phyloP scores from a whole-genome alignment of 768 basidiomycete genomes.

The Rhodotorula graminis region DNA sequence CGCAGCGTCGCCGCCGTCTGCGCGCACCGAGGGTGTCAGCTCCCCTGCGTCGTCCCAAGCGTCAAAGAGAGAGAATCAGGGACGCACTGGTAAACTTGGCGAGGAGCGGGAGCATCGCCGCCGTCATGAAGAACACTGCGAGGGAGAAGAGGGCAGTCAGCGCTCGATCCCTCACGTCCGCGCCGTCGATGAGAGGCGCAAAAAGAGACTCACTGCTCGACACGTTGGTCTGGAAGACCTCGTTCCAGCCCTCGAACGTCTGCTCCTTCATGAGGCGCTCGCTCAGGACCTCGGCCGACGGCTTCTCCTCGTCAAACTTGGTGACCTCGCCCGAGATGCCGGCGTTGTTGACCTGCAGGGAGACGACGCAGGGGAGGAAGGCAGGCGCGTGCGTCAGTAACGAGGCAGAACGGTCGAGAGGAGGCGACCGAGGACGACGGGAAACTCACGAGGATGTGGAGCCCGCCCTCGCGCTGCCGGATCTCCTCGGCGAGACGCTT shows the following conservation, averaged over 20 bases:
- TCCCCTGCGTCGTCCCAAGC: neutral
- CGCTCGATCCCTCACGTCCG: no score
- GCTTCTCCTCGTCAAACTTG: neutral
- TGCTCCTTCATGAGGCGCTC: slow-evolving; percentile 1
- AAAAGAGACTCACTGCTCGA: neutral
- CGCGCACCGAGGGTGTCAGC: neutral
- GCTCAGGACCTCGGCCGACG: neutral
- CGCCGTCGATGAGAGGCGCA: no score
- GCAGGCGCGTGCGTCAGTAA: no score
- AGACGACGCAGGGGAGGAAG: no score
- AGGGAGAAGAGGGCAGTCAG: neutral
- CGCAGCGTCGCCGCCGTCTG: slow-evolving; percentile 5
- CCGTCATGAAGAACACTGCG: slow-evolving; percentile 11
- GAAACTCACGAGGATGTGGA: slow-evolving; percentile 28
- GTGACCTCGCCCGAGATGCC: slow-evolving; percentile 9
- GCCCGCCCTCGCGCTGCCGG: slow-evolving; percentile 16
- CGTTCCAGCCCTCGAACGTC: slow-evolving; percentile 16
- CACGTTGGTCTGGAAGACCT: slow-evolving; percentile 27
- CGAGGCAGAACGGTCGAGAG: no score
- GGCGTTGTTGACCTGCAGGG: neutral
- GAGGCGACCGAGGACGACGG: no score
- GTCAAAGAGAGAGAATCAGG: neutral
- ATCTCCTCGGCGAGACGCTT: slow-evolving; percentile 16
- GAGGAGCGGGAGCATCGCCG: slow-evolving; percentile 30
- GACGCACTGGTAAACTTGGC: slow-evolving; percentile 8